Base-by-base conservation (phyloP, 1,284 basidiomycete species). In the Cutaneotrichosporon curvatum region DNA sequence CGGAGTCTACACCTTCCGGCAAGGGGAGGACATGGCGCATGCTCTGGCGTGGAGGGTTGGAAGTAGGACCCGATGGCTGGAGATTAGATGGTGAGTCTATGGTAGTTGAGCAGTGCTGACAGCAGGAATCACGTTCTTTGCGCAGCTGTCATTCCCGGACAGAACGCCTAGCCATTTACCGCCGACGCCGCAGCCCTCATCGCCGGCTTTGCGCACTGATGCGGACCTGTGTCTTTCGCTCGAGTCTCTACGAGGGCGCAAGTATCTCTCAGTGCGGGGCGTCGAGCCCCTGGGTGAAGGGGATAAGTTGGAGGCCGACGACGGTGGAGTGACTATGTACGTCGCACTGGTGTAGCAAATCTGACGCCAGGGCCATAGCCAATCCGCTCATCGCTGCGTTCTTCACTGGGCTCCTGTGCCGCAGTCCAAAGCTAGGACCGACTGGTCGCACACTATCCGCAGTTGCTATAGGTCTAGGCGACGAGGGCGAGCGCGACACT, bases 191-290 rank as follows among this genome's bases (percentile, higher is more conserved):
- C 25, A 12, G 4, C 37, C 37, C 6, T 38, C 36, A 1, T 47
- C 45, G 14, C 59, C 63, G 30, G 43, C 51, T 3, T 32, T 58
- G 1, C 56, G 59, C 1, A 51, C 50, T 4, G 67, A 68, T 37
- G 67, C 67, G 0, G 70, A 72, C 53, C 49, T 72, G 5, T 70
- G 68, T 39, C 56, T 72, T 2, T 70, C 68, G n/a, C 60, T 72
- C 21, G 70, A 72, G 49, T 66, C 64, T 3, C 61, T 71, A 61
- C 50, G 67, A 33, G 70, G 70, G 0, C 51, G 69, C 16, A 68
- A 66, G 46, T 64, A 60, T 16, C 55, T 72, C 10, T 60, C 65
- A 22, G 56, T 70, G 0, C 51, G 66, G 19, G 64, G 62, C 1
- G 38, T 68, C 6, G 56, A 64, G 21, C 51, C 63, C 25, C 43